Conservation (phyloP, 2,329 filamentous ascomycete genomes). For the Cladorrhinum sp. region DNA sequence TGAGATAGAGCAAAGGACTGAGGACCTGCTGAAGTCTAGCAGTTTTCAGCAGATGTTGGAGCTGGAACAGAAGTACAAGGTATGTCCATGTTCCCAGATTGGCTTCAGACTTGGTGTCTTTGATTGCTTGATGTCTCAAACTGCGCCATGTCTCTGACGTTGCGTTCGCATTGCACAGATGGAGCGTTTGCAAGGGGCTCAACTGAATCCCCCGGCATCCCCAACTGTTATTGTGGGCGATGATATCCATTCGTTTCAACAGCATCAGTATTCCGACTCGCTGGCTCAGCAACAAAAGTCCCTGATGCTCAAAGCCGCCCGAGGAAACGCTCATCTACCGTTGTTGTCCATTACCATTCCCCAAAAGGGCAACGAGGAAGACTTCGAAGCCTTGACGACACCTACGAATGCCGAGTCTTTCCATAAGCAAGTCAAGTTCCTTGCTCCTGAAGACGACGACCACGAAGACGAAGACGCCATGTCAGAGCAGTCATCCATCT, state of each 20-base stretch:
- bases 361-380: conserved; percentile 16
- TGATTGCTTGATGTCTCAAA: conserved; percentile 23
- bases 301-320: conserved; percentile 26
- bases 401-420: conserved; percentile 27
- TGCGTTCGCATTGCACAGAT: conserved; percentile 27
- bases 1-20: conserved; percentile 22
- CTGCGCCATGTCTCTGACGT: conserved; percentile 23
- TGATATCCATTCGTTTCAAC: conserved; percentile 23
- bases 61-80: conserved; percentile 57
- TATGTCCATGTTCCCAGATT: conserved; percentile 34
- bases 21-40: conserved; percentile 37
- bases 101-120: conserved; percentile 10
- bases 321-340: conserved; percentile 24
- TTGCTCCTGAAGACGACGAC: conserved; percentile 30
- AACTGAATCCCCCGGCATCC: conserved; percentile 15
- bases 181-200: conserved; percentile 29
- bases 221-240: conserved; percentile 10
- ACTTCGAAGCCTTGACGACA: conserved; percentile 16
- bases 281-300: conserved; percentile 25
- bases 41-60: conserved; percentile 59
- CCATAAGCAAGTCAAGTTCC: conserved; percentile 41
- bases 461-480: conserved; percentile 32
- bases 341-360: conserved; percentile 35
- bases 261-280: conserved; percentile 27
- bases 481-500: conserved; percentile 51